Evolutionary conservation across 371 early-diverging fungal genomes (phyloP), one percentile per base, ranked within the genome.

Genomic region (Circinella minor): DNA sequence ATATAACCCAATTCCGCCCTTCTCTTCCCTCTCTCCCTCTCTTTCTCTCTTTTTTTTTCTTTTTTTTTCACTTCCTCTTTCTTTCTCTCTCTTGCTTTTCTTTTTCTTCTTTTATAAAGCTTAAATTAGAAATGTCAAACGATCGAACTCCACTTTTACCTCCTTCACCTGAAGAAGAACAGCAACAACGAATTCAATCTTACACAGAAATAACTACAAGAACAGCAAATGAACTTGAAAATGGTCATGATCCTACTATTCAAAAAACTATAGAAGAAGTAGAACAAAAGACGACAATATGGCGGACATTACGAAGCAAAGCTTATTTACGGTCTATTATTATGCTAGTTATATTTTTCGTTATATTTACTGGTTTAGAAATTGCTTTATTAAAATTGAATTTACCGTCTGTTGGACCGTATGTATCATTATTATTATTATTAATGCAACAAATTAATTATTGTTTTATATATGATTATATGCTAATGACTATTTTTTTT

Each of bases 261-360:
- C 48, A 47, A n/a, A 65, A 65, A 17, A 54, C 54, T 15, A 36
- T 65, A 0, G 36, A 27, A 20, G 54, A 34, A 17, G 36, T 36
- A 20, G 37, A n/a, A 18, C 65, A 73, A 51, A 14, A 51, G 14
- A 13, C 51, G 43, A 68, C 36, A 62, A 68, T 61, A 55, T 67
- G 66, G 43, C 77, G 79, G 73, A 63, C 77, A 65, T 80, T 80
- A 80, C 74, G 74, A 38, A 82, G 83, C 66, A 65, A 75, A 46
- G 81, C 83, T 18, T 85, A 82, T 69, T 46, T 65, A 55, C 75
- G 81, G 75, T 85, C 85, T 10, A 36, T 85, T 36, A 68, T 71
- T 11, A 69, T 78, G 18, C 74, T 85, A 5, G 43, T 81, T 13
- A 13, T 78, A 6, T 57, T 82, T 36, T 62, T 82, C 6, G 15